These are phyloP conservation scores for Suillus clintonianus DNA, from an alignment of 768 basidiomycete genomes.

Conservation along the genomic window DNA sequence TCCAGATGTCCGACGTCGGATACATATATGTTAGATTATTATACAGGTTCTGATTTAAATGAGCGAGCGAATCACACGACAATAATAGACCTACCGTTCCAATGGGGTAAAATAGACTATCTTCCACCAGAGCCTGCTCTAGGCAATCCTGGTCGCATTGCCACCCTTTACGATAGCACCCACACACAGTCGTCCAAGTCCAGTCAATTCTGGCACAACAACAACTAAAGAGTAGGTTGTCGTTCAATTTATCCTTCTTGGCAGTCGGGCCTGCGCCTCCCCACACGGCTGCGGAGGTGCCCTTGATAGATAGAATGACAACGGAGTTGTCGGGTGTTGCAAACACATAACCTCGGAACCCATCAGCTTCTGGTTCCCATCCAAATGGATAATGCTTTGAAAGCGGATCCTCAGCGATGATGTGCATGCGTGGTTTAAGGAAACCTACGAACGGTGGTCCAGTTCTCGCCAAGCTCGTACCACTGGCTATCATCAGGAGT, in stretches of 20 bases:
- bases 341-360: conserved; percentile 91
- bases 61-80: neutral
- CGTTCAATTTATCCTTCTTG: conserved; percentile 91
- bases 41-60: conserved; percentile 66
- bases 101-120: conserved; percentile 87
- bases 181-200: conserved; percentile 94
- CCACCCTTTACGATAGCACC: conserved; percentile 78
- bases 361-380: conserved; percentile 87
- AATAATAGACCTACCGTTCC: conserved; percentile 65
- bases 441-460: conserved; percentile 53
- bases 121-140: conserved; percentile 70
- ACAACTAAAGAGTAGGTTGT: conserved; percentile 90
- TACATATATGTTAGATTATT: conserved; percentile 94
- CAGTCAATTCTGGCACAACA: conserved; percentile 93
- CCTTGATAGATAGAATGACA: conserved; percentile 88
- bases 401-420: neutral
- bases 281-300: conserved; percentile 79
- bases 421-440: neutral
- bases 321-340: conserved; percentile 82
- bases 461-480: conserved; percentile 73
- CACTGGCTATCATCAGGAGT: conserved; percentile 61
- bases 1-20: conserved; percentile 88
- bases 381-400: conserved; percentile 68
- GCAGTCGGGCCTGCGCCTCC: conserved; percentile 81
- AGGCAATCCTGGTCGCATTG: conserved; percentile 83